These are phyloP conservation scores for Forsythia suspensa DNA, from an alignment of 257 asterid genomes.

Conservation along the genomic window DNA sequence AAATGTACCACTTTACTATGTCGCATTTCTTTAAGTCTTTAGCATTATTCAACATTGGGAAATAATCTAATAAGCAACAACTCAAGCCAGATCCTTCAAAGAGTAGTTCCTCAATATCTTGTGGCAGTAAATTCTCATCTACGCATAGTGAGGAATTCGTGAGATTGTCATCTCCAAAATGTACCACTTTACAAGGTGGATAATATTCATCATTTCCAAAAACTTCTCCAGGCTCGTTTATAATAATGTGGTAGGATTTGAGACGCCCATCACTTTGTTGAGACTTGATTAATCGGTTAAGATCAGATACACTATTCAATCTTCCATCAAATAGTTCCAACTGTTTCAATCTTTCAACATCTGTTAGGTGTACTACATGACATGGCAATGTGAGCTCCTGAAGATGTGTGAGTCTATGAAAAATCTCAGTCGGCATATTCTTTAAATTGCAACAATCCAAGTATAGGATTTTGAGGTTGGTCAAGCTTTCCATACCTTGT, in stretches of 20 bases:
- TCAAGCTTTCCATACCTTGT: conserved; percentile 24
- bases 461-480: conserved; percentile 30
- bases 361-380: conserved; percentile 20
- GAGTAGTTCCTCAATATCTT: conserved; percentile 10
- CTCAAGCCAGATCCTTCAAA: neutral
- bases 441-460: conserved; percentile 20
- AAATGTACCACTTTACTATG: neutral
- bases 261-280: conserved; percentile 21
- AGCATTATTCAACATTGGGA: conserved; percentile 18
- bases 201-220: conserved; percentile 17
- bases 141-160: neutral
- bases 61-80: conserved; percentile 22
- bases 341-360: conserved; percentile 24
- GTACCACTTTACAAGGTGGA: conserved; percentile 11
- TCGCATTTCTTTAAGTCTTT: conserved; percentile 10
- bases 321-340: conserved; percentile 28
- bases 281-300: conserved; percentile 25
- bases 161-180: neutral
- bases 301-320: conserved; percentile 14
- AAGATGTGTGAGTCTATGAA: conserved; percentile 21
- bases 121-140: conserved; percentile 21
- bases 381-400: conserved; percentile 28
- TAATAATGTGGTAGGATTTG: conserved; percentile 23
- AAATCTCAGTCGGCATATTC: conserved; percentile 24
- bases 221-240: conserved; percentile 14